phyloP scores from a whole-genome alignment of 345 rosid species.

The Brassica incana region DNA sequence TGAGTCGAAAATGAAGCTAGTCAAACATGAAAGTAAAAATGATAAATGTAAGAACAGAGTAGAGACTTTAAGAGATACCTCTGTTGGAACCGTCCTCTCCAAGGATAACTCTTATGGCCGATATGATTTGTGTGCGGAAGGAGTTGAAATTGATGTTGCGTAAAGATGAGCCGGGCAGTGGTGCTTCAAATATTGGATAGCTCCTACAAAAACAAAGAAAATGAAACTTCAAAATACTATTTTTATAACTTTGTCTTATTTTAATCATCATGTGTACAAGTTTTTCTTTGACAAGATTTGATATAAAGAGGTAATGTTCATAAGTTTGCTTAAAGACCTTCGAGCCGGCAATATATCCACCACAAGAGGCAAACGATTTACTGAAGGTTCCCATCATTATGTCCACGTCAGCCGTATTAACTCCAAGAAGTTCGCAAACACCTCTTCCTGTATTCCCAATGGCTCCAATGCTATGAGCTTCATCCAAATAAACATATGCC shows the following conservation, averaged over 20 bases:
- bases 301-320: not conserved
- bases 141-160: conserved; percentile 93
- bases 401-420: conserved; percentile 88
- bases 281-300: not conserved
- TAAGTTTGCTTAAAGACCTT: conserved; percentile 51
- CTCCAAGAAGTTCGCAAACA: conserved; percentile 93
- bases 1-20: not conserved
- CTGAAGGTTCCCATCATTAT: conserved; percentile 99
- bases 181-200: conserved; percentile 72
- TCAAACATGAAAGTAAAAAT: not conserved
- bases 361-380: conserved; percentile 97
- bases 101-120: conserved; percentile 80
- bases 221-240: not conserved
- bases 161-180: conserved; percentile 90
- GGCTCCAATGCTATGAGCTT: conserved; percentile 99
- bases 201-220: conserved; percentile 48
- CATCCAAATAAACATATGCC: conserved; percentile 91
- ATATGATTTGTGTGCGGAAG: conserved; percentile 88
- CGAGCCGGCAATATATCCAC: conserved; percentile 96
- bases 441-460: conserved; percentile 94
- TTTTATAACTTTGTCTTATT: conserved; percentile 2
- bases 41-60: not conserved
- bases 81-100: conserved; percentile 96
- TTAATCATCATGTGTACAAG: not conserved
- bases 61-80: conserved; percentile 45